A percentile compares a stretch with the other conserved stretches of the same genome.
These are phyloP conservation scores for Fusarium palustre DNA, from an alignment of 2,329 filamentous ascomycete species.

Conservation along the genomic window DNA sequence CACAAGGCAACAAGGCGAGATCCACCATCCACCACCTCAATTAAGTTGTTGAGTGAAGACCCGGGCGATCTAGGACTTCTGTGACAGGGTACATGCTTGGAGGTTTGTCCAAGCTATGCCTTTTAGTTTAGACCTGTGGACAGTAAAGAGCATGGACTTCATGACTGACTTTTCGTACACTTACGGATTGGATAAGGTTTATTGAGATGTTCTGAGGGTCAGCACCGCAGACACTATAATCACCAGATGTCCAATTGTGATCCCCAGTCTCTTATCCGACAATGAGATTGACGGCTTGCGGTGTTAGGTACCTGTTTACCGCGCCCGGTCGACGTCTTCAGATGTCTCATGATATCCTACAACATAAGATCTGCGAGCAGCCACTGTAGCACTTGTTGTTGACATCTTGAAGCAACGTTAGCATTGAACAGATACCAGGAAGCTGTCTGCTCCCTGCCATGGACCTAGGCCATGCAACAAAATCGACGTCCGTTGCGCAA, in stretches of 20 bases:
- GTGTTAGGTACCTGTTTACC: neutral
- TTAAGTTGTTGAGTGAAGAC: conserved; percentile 19
- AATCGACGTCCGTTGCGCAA: neutral
- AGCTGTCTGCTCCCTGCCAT: neutral
- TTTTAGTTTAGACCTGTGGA: conserved; percentile 10
- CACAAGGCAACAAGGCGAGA: conserved; percentile 26
- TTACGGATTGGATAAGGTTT: neutral
- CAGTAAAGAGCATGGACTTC: neutral
- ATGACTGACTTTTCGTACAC: neutral
- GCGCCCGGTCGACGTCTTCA: conserved; percentile 4
- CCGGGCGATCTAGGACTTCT: conserved; percentile 18
- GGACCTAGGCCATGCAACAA: neutral
- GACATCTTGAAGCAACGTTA: neutral
- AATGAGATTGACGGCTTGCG: neutral
- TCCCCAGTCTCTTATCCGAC: neutral
- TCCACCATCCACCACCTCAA: conserved; percentile 37
- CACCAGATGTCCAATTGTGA: neutral
- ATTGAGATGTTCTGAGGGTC: neutral
- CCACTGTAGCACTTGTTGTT: conserved; percentile 12
- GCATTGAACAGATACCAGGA: neutral
- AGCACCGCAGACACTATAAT: neutral
- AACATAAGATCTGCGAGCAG: conserved; percentile 11
- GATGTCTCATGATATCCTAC: conserved; percentile 20
- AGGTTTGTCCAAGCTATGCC: neutral
- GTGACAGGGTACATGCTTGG: conserved; percentile 31